Percentiles rank a stretch among this genome's conserved stretches.
phyloP scores from a whole-genome alignment of 2,329 filamentous ascomycete genomes.

The Phyllosticta capitalensis region DNA sequence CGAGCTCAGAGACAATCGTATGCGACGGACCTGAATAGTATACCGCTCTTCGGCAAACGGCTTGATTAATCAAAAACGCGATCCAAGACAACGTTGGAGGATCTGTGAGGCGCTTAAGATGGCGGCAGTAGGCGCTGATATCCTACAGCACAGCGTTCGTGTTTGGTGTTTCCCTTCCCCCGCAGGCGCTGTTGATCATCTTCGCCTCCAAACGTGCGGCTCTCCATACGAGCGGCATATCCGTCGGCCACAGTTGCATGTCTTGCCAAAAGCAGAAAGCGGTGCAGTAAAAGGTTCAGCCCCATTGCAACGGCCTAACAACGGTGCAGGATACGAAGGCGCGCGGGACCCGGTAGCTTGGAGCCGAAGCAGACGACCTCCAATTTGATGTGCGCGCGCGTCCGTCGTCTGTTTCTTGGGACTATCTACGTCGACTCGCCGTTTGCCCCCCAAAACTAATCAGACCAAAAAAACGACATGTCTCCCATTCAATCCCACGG shows the following conservation, averaged over 20 bases:
- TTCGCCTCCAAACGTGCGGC: not conserved
- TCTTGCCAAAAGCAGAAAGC: slow-evolving; percentile 8
- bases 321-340: not conserved
- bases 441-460: not conserved
- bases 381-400: not conserved
- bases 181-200: not conserved
- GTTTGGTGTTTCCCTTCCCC: not conserved
- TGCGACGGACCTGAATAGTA: not conserved
- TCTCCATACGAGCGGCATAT: slow-evolving; percentile 4
- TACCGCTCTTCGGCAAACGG: not conserved
- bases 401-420: not conserved
- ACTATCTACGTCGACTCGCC: not conserved
- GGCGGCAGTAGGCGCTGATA: not conserved
- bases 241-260: slow-evolving; percentile 7
- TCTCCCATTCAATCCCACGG: not conserved
- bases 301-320: not conserved
- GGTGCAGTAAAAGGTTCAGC: slow-evolving; percentile 2
- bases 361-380: not conserved
- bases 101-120: not conserved
- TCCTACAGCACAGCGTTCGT: not conserved
- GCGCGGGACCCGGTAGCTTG: not conserved
- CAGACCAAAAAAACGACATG: not conserved
- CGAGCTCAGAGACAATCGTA: not conserved
- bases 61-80: not conserved
- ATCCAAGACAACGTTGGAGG: not conserved